Evolutionary conservation across 768 basidiomycete genomes (phyloP).

Genomic region (Rubroboletus pulcherrimus): DNA sequence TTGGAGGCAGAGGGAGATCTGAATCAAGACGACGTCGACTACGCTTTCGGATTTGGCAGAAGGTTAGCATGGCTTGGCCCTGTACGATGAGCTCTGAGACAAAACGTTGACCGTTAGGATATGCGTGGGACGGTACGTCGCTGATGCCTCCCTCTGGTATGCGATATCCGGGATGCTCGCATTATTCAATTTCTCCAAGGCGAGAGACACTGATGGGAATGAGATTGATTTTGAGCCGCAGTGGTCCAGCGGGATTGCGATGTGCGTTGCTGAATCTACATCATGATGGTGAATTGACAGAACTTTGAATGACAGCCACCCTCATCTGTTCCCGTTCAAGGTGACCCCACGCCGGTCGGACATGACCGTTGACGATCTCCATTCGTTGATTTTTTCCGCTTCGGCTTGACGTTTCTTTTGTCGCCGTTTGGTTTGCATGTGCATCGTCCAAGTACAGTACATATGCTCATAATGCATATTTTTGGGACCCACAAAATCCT

Average conservation of each 20-base stretch:
- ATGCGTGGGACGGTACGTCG: constrained; percentile 25
- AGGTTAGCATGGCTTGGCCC: constrained; percentile 8
- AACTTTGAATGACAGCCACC: constrained; percentile 10
- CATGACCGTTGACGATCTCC: constrained; percentile 2
- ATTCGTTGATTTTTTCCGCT: neutral
- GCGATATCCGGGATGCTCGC: constrained; percentile 28
- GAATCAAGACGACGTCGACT: constrained; percentile 19
- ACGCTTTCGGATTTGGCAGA: constrained; percentile 27
- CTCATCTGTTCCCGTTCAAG: constrained; percentile 12
- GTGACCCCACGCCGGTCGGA: constrained; percentile 8
- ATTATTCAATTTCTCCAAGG: constrained; percentile 26
- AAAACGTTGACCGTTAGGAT: constrained; percentile 6
- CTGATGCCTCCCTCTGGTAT: constrained; percentile 28
- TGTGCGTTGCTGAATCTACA: neutral
- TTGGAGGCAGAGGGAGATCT: constrained; percentile 18
- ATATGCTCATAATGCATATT: too few species aligned
- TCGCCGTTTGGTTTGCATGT: neutral
- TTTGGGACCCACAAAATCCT: too few species aligned
- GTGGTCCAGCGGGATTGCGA: constrained; percentile 17
- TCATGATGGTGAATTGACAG: neutral
- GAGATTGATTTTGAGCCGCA: constrained; percentile 18
- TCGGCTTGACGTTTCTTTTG: neutral
- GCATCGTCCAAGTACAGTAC: neutral
- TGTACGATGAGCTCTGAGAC: neutral
- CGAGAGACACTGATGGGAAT: constrained; percentile 20